phyloP scores from a whole-genome alignment of 1,139 yeast species.

The Nematodospora anomalae region DNA sequence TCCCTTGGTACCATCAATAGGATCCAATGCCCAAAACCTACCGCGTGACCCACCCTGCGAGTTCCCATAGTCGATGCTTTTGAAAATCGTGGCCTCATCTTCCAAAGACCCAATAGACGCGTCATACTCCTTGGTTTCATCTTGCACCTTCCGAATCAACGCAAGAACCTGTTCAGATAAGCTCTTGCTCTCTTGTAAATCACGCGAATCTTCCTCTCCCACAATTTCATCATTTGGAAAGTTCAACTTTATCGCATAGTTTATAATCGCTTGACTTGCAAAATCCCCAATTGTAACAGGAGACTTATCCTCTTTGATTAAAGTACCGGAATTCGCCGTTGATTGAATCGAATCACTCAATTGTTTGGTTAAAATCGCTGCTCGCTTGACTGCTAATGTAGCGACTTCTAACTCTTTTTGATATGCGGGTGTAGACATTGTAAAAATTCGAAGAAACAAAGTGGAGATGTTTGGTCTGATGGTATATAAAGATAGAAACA shows the following conservation, averaged over 20 bases:
- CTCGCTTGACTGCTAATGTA: conserved; percentile 85
- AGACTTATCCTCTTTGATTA: conserved; percentile 82
- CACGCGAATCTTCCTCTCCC: conserved; percentile 88
- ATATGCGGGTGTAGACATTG: conserved; percentile 25
- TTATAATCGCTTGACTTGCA: conserved; percentile 92
- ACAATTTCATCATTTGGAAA: conserved; percentile 87
- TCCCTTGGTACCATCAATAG: conserved; percentile 98
- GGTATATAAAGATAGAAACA: conserved; percentile 5
- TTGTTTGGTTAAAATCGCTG: conserved; percentile 71
- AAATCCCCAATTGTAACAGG: conserved; percentile 98
- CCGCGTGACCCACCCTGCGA: conserved; percentile 76
- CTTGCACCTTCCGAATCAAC: conserved; percentile 50
- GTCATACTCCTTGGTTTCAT: conserved; percentile 24
- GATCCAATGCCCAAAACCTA: conserved; percentile 95
- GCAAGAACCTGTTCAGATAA: conserved; percentile 43
- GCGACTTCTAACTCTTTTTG: conserved; percentile 71
- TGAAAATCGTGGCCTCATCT: conserved; percentile 51
- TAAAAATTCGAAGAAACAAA: not conserved
- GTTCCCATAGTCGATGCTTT: conserved; percentile 75
- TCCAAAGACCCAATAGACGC: conserved; percentile 41
- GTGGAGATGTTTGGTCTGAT: not conserved
- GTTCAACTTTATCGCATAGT: conserved; percentile 72
- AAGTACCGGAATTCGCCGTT: conserved; percentile 57
- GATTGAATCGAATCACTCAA: conserved; percentile 68
- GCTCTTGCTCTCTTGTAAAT: conserved; percentile 50